A percentile compares a stretch with the other conserved stretches of the same genome.
phyloP scores from a whole-genome alignment of 805 yeast species.

The Debaryomyces castellii region DNA sequence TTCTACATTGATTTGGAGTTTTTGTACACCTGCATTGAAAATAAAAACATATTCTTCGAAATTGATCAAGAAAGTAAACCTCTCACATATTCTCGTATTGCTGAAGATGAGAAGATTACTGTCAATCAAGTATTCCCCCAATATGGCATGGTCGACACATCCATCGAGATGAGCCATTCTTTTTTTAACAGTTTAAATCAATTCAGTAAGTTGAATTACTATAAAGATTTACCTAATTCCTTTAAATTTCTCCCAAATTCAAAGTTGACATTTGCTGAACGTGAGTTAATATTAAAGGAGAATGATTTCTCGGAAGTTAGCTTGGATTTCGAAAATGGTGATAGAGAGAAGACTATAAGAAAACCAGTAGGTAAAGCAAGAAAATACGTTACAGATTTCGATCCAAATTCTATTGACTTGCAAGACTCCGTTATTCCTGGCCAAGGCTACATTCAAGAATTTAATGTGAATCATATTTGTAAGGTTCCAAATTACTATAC shows the following conservation, averaged over 20 bases:
- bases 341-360: conserved; percentile 12
- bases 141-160: conserved; percentile 30
- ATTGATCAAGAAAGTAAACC: conserved; percentile 5
- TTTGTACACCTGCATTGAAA: conserved; percentile 19
- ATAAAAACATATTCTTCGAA: conserved; percentile 18
- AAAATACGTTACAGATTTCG: conserved; percentile 31
- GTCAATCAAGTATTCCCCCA: conserved; percentile 41
- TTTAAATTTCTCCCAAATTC: conserved; percentile 24
- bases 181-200: conserved; percentile 34
- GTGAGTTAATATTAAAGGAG: conserved; percentile 31
- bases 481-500: conserved; percentile 43
- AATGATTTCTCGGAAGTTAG: conserved; percentile 27
- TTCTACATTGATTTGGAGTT: conserved; percentile 26
- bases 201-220: conserved; percentile 34
- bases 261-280: conserved; percentile 30
- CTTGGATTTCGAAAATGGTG: conserved; percentile 8
- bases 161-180: conserved; percentile 30
- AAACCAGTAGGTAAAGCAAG: conserved; percentile 31
- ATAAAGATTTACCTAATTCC: conserved; percentile 24
- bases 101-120: conserved; percentile 28
- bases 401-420: conserved; percentile 41
- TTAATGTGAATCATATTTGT: conserved; percentile 38
- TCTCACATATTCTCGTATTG: neutral
- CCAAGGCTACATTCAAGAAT: conserved; percentile 43
- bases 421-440: conserved; percentile 42